phyloP scores from a whole-genome alignment of 148 eudicot genomes.

The Rhododendron molle region DNA sequence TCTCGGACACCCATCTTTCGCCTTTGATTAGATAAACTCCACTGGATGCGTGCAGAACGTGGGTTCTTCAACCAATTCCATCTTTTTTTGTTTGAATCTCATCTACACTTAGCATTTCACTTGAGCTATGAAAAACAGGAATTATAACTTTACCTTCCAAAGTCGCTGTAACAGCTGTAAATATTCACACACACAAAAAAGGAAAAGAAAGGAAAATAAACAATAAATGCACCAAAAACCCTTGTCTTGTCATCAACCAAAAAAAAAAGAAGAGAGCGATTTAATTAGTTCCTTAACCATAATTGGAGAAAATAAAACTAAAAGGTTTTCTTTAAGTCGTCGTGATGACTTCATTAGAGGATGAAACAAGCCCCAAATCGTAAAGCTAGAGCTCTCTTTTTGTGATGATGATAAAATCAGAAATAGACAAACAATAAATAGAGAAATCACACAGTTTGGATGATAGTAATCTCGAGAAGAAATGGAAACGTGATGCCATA shows the following conservation, averaged over 20 bases:
- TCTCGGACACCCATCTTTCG: background rate
- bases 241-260: background rate
- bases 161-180: too few relatives aligned
- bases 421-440: too few relatives aligned
- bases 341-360: background rate
- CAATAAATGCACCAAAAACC: background rate
- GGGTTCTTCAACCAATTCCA: background rate
- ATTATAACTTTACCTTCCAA: too few relatives aligned
- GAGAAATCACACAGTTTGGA: background rate
- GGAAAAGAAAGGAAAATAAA: background rate
- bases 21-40: background rate
- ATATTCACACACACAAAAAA: too few relatives aligned
- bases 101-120: too few relatives aligned
- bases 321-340: background rate
- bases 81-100: background rate
- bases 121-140: too few relatives aligned
- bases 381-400: background rate
- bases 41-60: background rate
- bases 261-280: background rate
- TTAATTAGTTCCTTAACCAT: background rate
- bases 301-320: background rate
- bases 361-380: background rate
- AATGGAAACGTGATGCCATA: too few relatives aligned
- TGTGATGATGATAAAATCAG: background rate
- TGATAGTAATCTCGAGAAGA: too few relatives aligned